These are phyloP conservation scores for Typha latifolia DNA, from an alignment of 176 grass and related monocot genomes.

Conservation along the genomic window DNA sequence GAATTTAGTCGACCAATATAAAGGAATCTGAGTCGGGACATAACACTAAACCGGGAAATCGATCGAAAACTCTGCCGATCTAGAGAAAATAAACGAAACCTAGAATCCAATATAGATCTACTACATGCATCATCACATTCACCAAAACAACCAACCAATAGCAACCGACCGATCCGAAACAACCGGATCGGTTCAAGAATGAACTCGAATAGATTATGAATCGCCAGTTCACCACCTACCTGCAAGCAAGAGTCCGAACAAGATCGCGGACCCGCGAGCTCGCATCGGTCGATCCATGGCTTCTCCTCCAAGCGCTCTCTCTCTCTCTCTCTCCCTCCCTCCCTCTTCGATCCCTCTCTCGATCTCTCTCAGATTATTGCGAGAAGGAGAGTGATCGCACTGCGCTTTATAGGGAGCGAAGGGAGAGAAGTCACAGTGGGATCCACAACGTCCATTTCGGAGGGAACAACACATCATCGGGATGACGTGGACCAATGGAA, in stretches of 20 bases:
- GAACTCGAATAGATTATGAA: not conserved
- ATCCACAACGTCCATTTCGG: constrained; percentile 2
- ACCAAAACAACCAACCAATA: constrained; percentile 2
- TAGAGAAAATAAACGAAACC: constrained; percentile 1
- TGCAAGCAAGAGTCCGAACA: constrained; percentile 15
- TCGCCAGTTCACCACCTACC: constrained; percentile 19
- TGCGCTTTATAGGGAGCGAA: constrained; percentile 1
- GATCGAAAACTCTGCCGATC: not conserved
- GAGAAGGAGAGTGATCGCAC: not conserved
- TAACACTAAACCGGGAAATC: not conserved
- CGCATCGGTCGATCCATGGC: not conserved
- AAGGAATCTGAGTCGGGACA: too few species aligned
- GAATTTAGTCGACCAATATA: not conserved
- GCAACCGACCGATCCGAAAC: not conserved
- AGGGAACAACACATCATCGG: constrained; percentile 20
- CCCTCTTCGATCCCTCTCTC: not conserved
- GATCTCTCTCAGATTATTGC: not conserved
- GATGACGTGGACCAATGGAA: constrained; percentile 30
- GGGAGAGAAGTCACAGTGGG: not conserved
- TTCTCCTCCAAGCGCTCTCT: not conserved
- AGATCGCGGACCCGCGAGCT: constrained; percentile 11
- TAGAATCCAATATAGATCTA: not conserved
- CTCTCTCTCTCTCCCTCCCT: not conserved
- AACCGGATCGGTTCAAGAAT: constrained; percentile 9
- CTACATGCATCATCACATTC: not conserved